Conservation (phyloP, 768 basidiomycete species). For the Auricularia sp. region DNA sequence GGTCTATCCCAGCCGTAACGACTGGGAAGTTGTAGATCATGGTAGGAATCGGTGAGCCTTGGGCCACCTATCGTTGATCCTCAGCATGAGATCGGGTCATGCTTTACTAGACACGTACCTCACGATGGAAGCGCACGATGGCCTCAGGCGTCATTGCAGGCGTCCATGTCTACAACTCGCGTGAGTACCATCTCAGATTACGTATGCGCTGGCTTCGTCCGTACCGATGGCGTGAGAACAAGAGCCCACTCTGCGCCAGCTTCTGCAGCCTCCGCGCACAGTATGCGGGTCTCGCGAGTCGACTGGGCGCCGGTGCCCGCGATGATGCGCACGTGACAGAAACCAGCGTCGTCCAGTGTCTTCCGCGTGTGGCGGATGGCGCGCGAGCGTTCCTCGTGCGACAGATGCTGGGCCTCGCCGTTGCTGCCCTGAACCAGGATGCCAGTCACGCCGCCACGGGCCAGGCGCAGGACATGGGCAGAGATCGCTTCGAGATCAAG, state of each 20-base stretch:
- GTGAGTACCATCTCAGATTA: constrained; percentile 19
- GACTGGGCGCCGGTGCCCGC: constrained; percentile 81
- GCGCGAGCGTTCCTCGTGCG: constrained; percentile 57
- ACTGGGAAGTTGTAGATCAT: constrained; percentile 84
- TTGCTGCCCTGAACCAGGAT: constrained; percentile 68
- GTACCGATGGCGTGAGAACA: constrained; percentile 54
- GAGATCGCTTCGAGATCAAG: constrained; percentile 58
- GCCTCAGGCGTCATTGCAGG: constrained; percentile 52
- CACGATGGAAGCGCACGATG: constrained; percentile 56
- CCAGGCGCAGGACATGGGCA: constrained; percentile 63
- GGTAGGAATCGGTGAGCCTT: constrained; percentile 55
- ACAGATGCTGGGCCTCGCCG: constrained; percentile 68
- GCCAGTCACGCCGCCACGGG: constrained; percentile 66
- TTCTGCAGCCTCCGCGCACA: constrained; percentile 64
- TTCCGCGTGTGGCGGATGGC: constrained; percentile 56
- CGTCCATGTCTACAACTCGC: constrained; percentile 38
- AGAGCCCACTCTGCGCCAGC: constrained; percentile 77
- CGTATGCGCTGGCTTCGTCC: too few species aligned
- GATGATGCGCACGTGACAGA: constrained; percentile 55
- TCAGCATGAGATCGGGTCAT: background rate
- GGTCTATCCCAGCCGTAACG: constrained; percentile 36
- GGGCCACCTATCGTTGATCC: constrained; percentile 43
- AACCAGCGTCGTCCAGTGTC: constrained; percentile 65
- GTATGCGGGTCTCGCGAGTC: constrained; percentile 60
- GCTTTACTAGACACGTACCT: constrained; percentile 28